Evolutionary conservation across 129 eudicot genomes (phyloP), one percentile per base, ranked within the genome.

Genomic region (Glebionis coronaria): DNA sequence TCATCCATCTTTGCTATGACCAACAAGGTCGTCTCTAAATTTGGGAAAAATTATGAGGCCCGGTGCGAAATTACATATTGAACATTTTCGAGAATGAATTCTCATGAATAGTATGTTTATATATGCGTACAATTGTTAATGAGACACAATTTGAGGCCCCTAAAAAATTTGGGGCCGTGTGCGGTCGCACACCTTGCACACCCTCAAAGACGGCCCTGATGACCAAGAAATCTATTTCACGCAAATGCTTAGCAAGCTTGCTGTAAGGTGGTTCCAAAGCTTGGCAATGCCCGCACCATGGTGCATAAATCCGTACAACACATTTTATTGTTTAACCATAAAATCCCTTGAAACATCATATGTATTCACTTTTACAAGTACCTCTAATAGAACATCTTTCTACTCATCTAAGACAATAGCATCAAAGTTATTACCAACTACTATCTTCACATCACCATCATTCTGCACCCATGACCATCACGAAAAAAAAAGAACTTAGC

Each of bases 1-100:
- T 93, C 99, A 5, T 93, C 99, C 99, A 13, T 93, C 99, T 44
- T 93, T n/a, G n/a, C n/a, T n/a, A n/a, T n/a, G n/a, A n/a, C n/a
- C n/a, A n/a, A n/a, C n/a, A n/a, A n/a, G n/a, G n/a, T n/a, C n/a
- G n/a, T n/a, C n/a, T n/a, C n/a, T n/a, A n/a, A n/a, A n/a, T n/a
- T n/a, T n/a, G n/a, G n/a, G n/a, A n/a, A n/a, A n/a, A n/a, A n/a
- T n/a, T n/a, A n/a, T n/a, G n/a, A n/a, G n/a, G n/a, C n/a, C n/a
- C n/a, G n/a, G n/a, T n/a, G n/a, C n/a, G n/a, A n/a, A n/a, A n/a
- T n/a, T n/a, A n/a, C n/a, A n/a, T n/a, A n/a, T n/a, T n/a, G n/a
- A n/a, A n/a, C n/a, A n/a, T n/a, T n/a, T n/a, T n/a, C n/a, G n/a
- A n/a, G n/a, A n/a, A n/a, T n/a, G n/a, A n/a, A n/a, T n/a, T n/a